Conservation (phyloP, 768 basidiomycete genomes). For the Plicaturopsis crispa region DNA sequence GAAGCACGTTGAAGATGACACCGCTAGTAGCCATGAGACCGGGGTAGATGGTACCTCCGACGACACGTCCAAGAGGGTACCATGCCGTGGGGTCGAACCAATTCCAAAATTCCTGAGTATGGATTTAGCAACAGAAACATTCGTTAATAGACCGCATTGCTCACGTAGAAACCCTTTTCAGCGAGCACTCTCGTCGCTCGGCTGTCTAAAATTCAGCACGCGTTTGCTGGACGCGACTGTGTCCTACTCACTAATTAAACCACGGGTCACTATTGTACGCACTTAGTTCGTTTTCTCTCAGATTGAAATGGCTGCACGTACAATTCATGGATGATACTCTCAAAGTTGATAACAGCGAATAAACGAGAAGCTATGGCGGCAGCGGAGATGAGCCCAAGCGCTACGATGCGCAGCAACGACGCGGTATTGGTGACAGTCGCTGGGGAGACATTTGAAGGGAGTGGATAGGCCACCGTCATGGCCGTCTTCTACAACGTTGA, state of each 20-base stretch:
- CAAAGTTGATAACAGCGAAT: conserved; percentile 96
- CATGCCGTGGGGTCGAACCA: conserved; percentile 99
- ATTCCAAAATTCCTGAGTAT: conserved; percentile 93
- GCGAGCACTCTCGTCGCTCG: conserved; percentile 91
- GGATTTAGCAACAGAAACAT: conserved; percentile 6
- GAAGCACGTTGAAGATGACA: conserved; percentile 90
- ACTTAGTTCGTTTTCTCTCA: not conserved
- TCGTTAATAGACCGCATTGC: conserved; percentile 17
- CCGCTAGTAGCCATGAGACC: conserved; percentile 98
- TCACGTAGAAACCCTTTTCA: conserved; percentile 90
- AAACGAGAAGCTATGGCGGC: conserved; percentile 93
- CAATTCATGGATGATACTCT: conserved; percentile 99
- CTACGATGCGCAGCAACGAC: conserved; percentile 84
- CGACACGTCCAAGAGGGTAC: conserved; percentile 98
- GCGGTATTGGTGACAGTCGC: conserved; percentile 79
- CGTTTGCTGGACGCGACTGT: not conserved
- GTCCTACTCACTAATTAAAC: conserved; percentile 89
- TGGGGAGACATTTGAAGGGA: conserved; percentile 64
- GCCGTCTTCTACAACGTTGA: conserved; percentile 22
- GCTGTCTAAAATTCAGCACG: conserved; percentile 30
- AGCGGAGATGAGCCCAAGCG: conserved; percentile 84
- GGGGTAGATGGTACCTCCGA: conserved; percentile 97
- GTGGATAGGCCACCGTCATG: conserved; percentile 69
- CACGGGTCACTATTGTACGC: conserved; percentile 81
- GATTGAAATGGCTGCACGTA: conserved; percentile 46